phyloP scores from a whole-genome alignment of 2,329 filamentous ascomycete species.

The Aspergillus calidoustus region DNA sequence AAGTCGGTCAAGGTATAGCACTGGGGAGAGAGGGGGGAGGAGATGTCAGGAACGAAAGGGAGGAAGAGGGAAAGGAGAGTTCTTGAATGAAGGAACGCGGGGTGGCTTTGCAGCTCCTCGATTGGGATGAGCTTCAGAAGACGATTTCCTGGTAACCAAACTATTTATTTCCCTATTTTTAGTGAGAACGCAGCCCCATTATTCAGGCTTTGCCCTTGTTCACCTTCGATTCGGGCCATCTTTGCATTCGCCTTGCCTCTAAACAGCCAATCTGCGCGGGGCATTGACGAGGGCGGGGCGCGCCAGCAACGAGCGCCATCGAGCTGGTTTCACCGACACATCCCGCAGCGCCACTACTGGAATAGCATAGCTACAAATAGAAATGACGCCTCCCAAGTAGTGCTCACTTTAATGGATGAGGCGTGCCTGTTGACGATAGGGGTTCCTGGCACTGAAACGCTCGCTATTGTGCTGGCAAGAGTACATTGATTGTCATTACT shows the following conservation, averaged over 20 bases:
- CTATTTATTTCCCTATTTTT: conserved; percentile 21
- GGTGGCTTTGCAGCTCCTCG: conserved; percentile 30
- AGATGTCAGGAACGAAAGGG: conserved; percentile 7
- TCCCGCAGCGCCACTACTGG: conserved; percentile 14
- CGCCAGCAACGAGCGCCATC: conserved; percentile 11
- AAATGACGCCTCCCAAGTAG: neutral
- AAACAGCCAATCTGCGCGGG: conserved; percentile 21
- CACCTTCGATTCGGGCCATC: neutral
- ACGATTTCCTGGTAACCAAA: conserved; percentile 12
- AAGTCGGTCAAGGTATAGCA: neutral
- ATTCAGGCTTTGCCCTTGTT: conserved; percentile 10
- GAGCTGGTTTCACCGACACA: conserved; percentile 27
- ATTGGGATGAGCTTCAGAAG: conserved; percentile 11
- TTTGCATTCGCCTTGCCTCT: conserved; percentile 12
- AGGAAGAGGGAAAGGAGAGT: conserved; percentile 14
- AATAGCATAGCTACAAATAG: conserved; percentile 8
- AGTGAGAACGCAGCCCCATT: conserved; percentile 8
- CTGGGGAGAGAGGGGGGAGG: conserved; percentile 2
- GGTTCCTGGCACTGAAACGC: neutral
- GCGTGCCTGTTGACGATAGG: neutral
- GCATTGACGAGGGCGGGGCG: conserved; percentile 17
- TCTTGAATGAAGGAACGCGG: conserved; percentile 25
- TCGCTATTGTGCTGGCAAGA: neutral
- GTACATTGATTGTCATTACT: neutral
- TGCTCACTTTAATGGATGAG: conserved; percentile 10